Base-by-base conservation (phyloP, 2,329 filamentous ascomycete species). In the Tolypocladium endophyticum region DNA sequence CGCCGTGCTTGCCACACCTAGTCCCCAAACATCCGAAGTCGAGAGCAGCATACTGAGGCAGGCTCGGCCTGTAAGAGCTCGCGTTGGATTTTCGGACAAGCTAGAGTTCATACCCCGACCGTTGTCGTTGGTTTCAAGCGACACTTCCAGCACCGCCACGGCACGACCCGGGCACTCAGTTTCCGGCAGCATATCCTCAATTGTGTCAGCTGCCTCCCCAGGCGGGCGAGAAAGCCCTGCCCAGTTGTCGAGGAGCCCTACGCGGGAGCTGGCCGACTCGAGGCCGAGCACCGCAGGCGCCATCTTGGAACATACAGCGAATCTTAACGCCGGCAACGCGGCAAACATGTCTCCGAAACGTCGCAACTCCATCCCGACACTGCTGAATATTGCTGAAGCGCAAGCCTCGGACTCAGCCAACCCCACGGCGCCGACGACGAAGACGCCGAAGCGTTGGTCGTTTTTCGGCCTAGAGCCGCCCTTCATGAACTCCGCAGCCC, bases 61-160 rank as follows among this genome's bases (percentile, higher is more conserved):
- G 30, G 54, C 70, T 69, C 72, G 73, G 58, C 62, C 73, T 1
- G 61, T 81, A 4, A 82, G 86, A 61, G 82, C 86, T 50, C 81
- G 88, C 16, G 91, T 96, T 54, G 89, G 88, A 0, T 96, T 96
- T 69, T 91, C 89, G 1, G 91, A 95, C 63, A 89, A 85, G 14
- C 79, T 95, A 35, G 90, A 95, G 71, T 92, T 89, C 63, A 92
- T 92, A 66, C 88, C 88, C 6, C 84, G 90, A 14, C 92, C 92
- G 0, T 75, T 95, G 23, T 96, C 92, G 2, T 79, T 92, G 25
- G 86, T 95, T 18, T 96, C 91, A 1, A 92, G 87, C 25, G 91
- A 94, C 70, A 91, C 90, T 0, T 87, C 90, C 54, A 92, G 87
- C 69, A 94, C 88, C 3, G 76, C 85, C 58, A 91, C 89, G 0